Evolutionary conservation across 805 yeast species (phyloP), one percentile per base, ranked within the genome.

Genomic region (Lipomyces mesembrius): DNA sequence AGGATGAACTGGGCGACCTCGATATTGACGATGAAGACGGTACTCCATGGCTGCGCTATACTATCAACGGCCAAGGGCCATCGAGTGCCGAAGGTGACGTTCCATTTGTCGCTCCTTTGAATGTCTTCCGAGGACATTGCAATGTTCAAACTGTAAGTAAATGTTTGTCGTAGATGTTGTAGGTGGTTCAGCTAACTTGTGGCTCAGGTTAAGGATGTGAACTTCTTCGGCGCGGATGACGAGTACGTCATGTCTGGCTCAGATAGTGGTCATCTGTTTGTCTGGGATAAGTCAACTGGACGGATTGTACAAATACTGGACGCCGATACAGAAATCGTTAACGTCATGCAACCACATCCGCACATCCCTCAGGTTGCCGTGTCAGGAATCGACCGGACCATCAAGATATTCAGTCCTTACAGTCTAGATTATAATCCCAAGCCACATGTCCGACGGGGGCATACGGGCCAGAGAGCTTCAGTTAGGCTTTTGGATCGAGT

Each of bases 211-310:
- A 69, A 65, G 49, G 70, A 69, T 37, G 73, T 69, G 17, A 66
- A 66, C 39, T 70, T 70, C 35, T 70, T 39, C 52, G 73, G 73
- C 12, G 57, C 60, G 25, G 34, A 63, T 29, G 73, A 70, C 55
- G 73, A 70, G 52, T 70, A 69, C 46, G 64, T 70, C 25, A 57
- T 70, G 63, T 65, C 72, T 14, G 73, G 72, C n/a, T 70, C 73
- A 7, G 73, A 70, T 51, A 63, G 63, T 51, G 72, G 72, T 9
- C 67, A 69, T 37, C 37, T 70, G 35, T 69, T 70, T 46, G 59
- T 70, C 27, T 70, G 73, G 73, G 66, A 68, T 17, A 65, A 60
- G 49, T 11, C 35, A 2, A 63, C 68, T 2, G 46, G 65, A 12
- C 57, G 56, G 14, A 59, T 69, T 20, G 66, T 69, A 39, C 67